phyloP scores from a whole-genome alignment of 768 basidiomycete genomes.

The Erythrobasidium yunnanense region DNA sequence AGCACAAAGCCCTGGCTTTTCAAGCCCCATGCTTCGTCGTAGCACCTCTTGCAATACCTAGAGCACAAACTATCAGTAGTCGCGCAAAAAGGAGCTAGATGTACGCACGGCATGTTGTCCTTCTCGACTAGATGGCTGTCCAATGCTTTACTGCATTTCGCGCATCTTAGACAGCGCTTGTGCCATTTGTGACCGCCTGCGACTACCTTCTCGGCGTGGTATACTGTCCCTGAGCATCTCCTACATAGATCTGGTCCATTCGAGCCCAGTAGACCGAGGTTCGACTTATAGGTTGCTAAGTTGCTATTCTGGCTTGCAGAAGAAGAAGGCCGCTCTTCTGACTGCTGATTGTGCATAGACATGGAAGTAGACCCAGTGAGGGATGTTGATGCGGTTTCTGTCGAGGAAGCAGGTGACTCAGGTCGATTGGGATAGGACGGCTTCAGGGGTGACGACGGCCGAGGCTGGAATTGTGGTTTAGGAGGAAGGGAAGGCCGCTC shows the following conservation, averaged over 20 bases:
- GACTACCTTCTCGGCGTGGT: conserved; percentile 32
- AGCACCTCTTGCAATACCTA: conserved; percentile 32
- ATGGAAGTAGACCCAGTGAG: neutral
- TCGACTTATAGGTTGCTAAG: conserved; percentile 7
- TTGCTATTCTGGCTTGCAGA: neutral
- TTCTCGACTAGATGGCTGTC: conserved; percentile 27
- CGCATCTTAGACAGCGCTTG: conserved; percentile 34
- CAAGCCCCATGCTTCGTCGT: conserved; percentile 29
- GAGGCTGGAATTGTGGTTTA: neutral
- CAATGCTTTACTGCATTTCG: conserved; percentile 30
- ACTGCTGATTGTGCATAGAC: too few species aligned
- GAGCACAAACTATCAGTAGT: neutral
- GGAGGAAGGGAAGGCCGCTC: neutral
- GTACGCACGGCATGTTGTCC: conserved; percentile 25
- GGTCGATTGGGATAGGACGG: neutral
- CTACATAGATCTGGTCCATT: conserved; percentile 26
- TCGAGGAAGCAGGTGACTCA: neutral
- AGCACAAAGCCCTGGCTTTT: conserved; percentile 26
- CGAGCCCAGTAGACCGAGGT: conserved; percentile 1
- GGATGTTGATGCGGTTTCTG: neutral
- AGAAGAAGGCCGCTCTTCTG: neutral
- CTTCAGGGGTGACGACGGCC: neutral
- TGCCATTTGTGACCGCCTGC: conserved; percentile 30
- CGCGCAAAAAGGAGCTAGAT: neutral
- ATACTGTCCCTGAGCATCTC: conserved; percentile 30